A percentile compares a stretch with the other conserved stretches of the same genome.
Evolutionary conservation across 495 filamentous ascomycete genomes (phyloP).

Genomic region (Talaromyces ruber): DNA sequence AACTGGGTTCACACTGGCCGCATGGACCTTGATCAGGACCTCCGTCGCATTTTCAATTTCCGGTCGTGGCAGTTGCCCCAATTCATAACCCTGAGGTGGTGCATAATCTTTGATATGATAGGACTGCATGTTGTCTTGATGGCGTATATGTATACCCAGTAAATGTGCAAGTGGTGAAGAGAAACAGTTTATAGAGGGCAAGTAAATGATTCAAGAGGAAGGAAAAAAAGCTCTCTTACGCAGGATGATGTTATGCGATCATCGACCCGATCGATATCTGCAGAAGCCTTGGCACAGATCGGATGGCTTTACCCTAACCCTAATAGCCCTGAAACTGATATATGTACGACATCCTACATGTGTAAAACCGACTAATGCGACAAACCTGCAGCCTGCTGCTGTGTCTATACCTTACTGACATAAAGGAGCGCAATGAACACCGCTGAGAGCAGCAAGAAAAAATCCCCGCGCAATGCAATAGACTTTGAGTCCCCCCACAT

Average conservation of each 20-base stretch:
- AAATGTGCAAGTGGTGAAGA: neutral
- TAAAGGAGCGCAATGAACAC: no score
- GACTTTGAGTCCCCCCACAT: neutral
- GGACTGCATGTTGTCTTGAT: neutral
- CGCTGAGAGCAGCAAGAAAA: no score
- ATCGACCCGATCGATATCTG: neutral
- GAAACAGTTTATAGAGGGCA: neutral
- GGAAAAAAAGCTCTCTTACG: neutral
- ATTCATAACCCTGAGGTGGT: conserved; percentile 1
- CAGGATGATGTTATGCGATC: neutral
- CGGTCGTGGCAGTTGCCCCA: neutral
- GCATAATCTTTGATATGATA: neutral
- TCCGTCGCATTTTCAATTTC: conserved; percentile 2
- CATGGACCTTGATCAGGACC: conserved; percentile 6
- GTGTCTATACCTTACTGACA: no score
- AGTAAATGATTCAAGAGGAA: no score
- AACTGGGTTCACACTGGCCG: conserved; percentile 7
- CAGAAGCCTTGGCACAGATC: no score
- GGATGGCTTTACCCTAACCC: neutral
- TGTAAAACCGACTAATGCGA: no score
- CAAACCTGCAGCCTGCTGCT: no score
- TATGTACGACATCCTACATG: no score
- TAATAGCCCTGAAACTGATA: neutral
- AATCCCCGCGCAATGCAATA: neutral
- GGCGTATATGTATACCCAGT: neutral